Evolutionary conservation across 2,329 filamentous ascomycete species (phyloP).

Genomic region (Microthyrium microscopicum): DNA sequence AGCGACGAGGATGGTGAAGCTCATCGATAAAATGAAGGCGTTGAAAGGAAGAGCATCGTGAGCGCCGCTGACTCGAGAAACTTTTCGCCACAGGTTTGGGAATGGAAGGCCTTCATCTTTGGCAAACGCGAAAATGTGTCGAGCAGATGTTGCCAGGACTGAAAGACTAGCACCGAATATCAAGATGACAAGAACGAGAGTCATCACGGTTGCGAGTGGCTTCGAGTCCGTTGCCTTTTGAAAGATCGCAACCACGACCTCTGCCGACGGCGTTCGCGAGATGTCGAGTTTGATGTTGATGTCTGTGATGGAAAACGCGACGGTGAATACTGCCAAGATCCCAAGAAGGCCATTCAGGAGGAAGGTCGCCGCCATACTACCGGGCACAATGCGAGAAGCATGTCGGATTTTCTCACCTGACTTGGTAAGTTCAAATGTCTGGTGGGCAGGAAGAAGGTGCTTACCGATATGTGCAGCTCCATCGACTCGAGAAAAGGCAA

Average conservation of each 20-base stretch:
- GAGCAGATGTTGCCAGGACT: constrained; percentile 23
- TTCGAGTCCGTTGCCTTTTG: constrained; percentile 15
- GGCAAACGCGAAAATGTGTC: constrained; percentile 27
- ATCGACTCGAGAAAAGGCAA: constrained; percentile 3
- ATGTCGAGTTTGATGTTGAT: constrained; percentile 16
- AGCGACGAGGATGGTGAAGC: too few species aligned
- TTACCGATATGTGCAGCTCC: constrained; percentile 5
- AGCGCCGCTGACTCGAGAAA: neutral
- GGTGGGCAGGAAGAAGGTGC: neutral
- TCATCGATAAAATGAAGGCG: neutral
- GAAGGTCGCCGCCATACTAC: constrained; percentile 24
- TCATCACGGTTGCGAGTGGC: constrained; percentile 18
- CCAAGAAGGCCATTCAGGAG: constrained; percentile 25
- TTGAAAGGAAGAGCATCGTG: constrained; percentile 2
- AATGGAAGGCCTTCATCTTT: constrained; percentile 27
- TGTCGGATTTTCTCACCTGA: constrained; percentile 16
- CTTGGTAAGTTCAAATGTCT: neutral
- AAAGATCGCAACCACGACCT: constrained; percentile 1
- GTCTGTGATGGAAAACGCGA: constrained; percentile 20
- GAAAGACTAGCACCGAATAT: constrained; percentile 23
- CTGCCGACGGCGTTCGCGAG: too few species aligned
- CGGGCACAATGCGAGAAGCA: constrained; percentile 18
- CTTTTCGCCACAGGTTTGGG: constrained; percentile 9
- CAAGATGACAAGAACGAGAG: constrained; percentile 20
- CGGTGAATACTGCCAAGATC: constrained; percentile 24